Base-by-base conservation (phyloP, 768 basidiomycete genomes). In the Amanita pallidorosea region DNA sequence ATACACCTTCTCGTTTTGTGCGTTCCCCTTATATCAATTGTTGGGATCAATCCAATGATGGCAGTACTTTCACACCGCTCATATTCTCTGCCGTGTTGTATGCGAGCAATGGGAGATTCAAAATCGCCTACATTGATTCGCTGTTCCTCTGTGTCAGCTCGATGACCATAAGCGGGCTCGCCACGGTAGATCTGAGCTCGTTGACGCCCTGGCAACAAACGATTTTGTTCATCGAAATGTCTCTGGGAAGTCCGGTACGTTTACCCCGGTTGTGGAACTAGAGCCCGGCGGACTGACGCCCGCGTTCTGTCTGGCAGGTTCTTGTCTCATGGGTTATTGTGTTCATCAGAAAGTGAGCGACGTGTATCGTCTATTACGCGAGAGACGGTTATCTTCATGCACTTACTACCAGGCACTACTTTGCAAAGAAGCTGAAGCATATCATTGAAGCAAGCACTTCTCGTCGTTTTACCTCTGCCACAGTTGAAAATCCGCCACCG, bases 281-380 rank as follows among this genome's bases (percentile, higher is more conserved):
- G 35, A 12, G 18, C 18, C n/a, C n/a, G n/a, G n/a, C 13, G n/a
- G 5, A 25, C 47, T 38, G 9, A 48, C 23, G 11, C 9, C 13
- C 51, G 17, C 34, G 41, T 44, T 49, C 44, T 35, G 47, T 22
- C 27, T 23, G 22, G 3, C 47, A 90, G 82, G 79, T 90, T 35
- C 59, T 81, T 12, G 77, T 92, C 6, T 89, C 88, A 0, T 88
- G 89, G 84, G 70, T 89, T 52, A 86, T 88, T 64, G 88, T 95
- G 23, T 77, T 81, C 52, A 75, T 83, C 53, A 75, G 91, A 52
- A 81, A 79, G 85, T 86, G 44, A 55, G 74, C 57, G 37, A 12
- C 12, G 13, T 35, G 27, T 3, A 20, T 53, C 54, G 29, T 46
- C 25, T 27, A 8, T 5, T 59, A 20, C 36, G 31, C 25, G 22